phyloP scores from a whole-genome alignment of 139 green algal species.

The Asterochloris erici region DNA sequence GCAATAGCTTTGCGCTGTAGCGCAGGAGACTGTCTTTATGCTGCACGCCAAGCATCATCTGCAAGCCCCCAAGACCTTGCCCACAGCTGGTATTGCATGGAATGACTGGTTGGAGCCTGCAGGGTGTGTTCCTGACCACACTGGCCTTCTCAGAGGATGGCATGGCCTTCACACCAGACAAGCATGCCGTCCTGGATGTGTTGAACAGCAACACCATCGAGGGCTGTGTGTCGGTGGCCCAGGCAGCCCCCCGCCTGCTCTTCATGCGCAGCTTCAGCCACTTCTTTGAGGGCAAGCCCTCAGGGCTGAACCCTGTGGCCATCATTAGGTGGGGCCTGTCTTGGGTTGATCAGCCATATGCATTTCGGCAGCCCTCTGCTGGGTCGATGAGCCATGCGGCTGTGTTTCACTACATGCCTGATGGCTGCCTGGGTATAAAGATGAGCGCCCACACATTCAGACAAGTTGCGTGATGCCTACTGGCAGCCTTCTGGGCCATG shows the following conservation, averaged over 20 bases:
- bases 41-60: neutral
- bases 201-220: slow-evolving; percentile 66
- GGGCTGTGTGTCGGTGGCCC: slow-evolving; percentile 31
- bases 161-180: slow-evolving; percentile 60
- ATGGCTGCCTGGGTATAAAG: too few species aligned
- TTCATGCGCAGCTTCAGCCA: slow-evolving; percentile 67
- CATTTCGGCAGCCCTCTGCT: too few species aligned
- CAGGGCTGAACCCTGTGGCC: slow-evolving; percentile 51
- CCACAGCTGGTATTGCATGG: neutral
- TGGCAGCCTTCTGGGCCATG: too few species aligned
- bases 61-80: neutral
- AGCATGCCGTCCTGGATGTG: slow-evolving; percentile 49
- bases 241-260: slow-evolving; percentile 56
- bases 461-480: too few species aligned
- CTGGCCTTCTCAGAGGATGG: slow-evolving; percentile 51
- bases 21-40: too few species aligned
- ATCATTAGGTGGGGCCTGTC: slow-evolving; percentile 47
- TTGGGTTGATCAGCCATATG: too few species aligned
- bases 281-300: slow-evolving; percentile 68
- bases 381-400: too few species aligned
- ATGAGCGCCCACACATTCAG: too few species aligned
- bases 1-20: too few species aligned
- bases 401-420: too few species aligned
- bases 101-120: neutral
- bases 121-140: slow-evolving; percentile 62